A percentile compares a stretch with the other conserved stretches of the same genome.
Evolutionary conservation across 139 green algal species (phyloP).

Genomic region (Tetraselmis striata): DNA sequence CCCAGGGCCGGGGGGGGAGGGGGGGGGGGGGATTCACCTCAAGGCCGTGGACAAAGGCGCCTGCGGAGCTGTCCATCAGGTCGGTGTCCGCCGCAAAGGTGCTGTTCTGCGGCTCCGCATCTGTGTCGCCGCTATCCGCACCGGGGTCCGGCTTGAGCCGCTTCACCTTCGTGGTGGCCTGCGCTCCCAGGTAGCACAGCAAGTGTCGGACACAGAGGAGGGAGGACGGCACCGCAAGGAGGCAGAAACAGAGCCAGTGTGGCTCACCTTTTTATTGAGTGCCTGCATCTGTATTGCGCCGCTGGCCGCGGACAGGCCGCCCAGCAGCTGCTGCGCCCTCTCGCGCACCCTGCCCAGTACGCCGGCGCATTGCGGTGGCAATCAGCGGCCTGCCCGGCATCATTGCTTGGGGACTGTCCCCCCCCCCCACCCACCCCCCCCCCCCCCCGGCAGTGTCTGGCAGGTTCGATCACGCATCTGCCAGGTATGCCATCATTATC

Average conservation of each 20-base stretch:
- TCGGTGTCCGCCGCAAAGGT: background rate
- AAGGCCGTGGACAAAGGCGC: background rate
- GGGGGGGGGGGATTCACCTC: background rate
- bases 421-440: too few relatives aligned
- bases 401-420: too few relatives aligned
- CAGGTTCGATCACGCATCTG: background rate
- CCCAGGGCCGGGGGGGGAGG: too few relatives aligned
- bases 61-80: background rate
- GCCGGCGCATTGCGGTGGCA: background rate
- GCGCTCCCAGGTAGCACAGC: background rate
- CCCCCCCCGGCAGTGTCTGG: too few relatives aligned
- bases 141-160: background rate
- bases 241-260: too few relatives aligned
- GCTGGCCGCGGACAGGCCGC: background rate
- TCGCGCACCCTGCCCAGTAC: background rate
- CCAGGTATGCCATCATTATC: background rate
- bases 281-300: background rate
- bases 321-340: background rate
- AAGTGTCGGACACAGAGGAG: background rate
- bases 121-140: background rate
- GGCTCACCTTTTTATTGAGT: background rate
- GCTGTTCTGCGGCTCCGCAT: background rate
- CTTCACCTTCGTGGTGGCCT: background rate
- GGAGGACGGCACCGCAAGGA: background rate
- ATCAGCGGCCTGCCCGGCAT: background rate